Evolutionary conservation across 768 basidiomycete genomes (phyloP), one percentile per base, ranked within the genome.

Genomic region (Holtermannia corniformis): DNA sequence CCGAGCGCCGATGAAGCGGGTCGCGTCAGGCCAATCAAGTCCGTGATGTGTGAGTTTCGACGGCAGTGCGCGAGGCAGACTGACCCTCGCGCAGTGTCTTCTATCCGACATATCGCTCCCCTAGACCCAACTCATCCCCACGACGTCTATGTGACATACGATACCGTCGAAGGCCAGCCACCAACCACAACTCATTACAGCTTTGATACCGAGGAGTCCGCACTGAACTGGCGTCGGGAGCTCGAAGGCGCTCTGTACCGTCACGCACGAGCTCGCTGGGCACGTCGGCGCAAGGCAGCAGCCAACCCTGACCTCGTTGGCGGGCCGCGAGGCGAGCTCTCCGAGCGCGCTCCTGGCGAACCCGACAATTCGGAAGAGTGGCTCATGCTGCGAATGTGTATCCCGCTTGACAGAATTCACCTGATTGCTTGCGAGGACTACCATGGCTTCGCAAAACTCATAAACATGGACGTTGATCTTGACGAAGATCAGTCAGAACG

Each of bases 1-100:
- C 74, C 78, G 0, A 80, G 80, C 20, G 78, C 79, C 47, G 76
- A 75, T 14, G 79, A 81, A 5, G 75, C 77, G 51, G 80, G 79
- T 37, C 75, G 75, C 41, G 77, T 79, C 5, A 74, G 78, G n/a
- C 83, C 83, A 10, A 47, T 81, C 20, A 72, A 75, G 23, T 76
- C 79, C 7, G 64, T 82, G 11, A 61, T 82, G 21, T 71, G 82
- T 83, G 53, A 59, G 78, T 74, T 11, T 4, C 16, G 16, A 37
- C 41, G 24, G 24, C 5, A 21, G 7, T 13, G 5, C 13, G 14
- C 23, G 2, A 21, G 20, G 11, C 24, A 20, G 13, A 23, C 23
- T 21, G 40, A 4, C 12, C 14, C 1, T 44, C 41, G 42, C 55
- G 54, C 55, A 82, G 81, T 83, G 37, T 76, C 78, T 2, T 74